phyloP scores from a whole-genome alignment of 164 flowering plant species.

The Vitis rupestris region DNA sequence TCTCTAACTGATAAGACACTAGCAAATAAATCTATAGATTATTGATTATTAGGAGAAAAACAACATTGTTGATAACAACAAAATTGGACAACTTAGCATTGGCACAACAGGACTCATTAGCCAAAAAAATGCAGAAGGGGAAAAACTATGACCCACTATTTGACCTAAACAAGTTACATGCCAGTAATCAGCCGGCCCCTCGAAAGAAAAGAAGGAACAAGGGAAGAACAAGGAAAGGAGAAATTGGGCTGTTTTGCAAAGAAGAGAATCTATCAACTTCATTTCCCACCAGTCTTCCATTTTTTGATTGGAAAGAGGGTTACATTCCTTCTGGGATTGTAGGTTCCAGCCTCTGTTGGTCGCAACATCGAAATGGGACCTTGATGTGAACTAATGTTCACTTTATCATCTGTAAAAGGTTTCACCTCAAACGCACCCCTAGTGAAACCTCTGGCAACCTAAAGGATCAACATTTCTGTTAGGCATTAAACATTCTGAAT shows the following conservation, averaged over 20 bases:
- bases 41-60: not conserved
- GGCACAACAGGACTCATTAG: not conserved
- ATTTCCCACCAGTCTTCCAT: slow-evolving; percentile 48
- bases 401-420: slow-evolving; percentile 53
- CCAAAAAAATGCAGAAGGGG: not conserved
- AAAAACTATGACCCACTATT: not conserved
- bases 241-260: not conserved
- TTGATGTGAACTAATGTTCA: slow-evolving; percentile 35
- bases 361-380: slow-evolving; percentile 49
- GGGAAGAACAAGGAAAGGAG: not conserved
- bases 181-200: too few species aligned
- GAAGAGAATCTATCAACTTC: slow-evolving; percentile 1
- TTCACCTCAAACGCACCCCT: slow-evolving; percentile 81
- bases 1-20: too few species aligned
- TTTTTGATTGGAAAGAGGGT: slow-evolving; percentile 69
- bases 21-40: not conserved
- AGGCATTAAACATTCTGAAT: not conserved
- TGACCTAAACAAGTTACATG: too few species aligned
- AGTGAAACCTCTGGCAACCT: slow-evolving; percentile 80
- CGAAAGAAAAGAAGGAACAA: not conserved
- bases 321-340: slow-evolving; percentile 34
- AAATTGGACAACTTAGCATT: slow-evolving; percentile 6
- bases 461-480: slow-evolving; percentile 3
- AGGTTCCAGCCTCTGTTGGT: slow-evolving; percentile 34
- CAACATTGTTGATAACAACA: not conserved